A percentile compares a stretch with the other conserved stretches of the same genome.
Conservation (phyloP, 78 protist genomes). For the Isochrysis galbana region DNA sequence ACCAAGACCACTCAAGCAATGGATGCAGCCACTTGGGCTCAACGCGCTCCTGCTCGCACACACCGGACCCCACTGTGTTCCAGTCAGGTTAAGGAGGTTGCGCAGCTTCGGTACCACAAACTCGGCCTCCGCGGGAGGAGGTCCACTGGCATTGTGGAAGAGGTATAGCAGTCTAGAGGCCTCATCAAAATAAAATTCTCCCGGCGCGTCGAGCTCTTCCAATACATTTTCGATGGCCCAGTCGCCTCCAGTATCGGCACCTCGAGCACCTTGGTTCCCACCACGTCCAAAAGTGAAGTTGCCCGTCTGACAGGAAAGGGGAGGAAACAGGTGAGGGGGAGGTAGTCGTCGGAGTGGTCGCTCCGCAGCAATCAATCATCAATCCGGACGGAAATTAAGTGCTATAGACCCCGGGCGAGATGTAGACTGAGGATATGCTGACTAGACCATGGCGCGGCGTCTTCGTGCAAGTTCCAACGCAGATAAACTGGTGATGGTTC, state of each 20-base stretch:
- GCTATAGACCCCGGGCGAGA: too few relatives aligned
- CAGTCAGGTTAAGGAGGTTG: not conserved
- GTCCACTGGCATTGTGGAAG: constrained; percentile 17
- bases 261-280: constrained; percentile 53
- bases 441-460: too few relatives aligned
- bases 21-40: too few relatives aligned
- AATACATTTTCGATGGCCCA: constrained; percentile 44
- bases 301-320: not conserved
- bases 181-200: constrained; percentile 45
- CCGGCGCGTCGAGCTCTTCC: constrained; percentile 59
- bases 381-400: too few relatives aligned
- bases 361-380: too few relatives aligned
- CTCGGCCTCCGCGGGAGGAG: not conserved
- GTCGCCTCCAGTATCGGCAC: constrained; percentile 25
- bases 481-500: too few relatives aligned
- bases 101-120: not conserved
- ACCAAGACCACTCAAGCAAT: too few relatives aligned
- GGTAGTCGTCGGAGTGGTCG: not conserved
- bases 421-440: too few relatives aligned
- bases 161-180: not conserved
- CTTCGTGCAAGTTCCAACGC: too few relatives aligned
- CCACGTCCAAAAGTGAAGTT: constrained; percentile 42
- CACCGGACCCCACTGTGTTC: not conserved
- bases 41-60: too few relatives aligned
- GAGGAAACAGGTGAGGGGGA: not conserved